Percentiles rank a stretch among this genome's conserved stretches.
These are phyloP conservation scores for Francoa sonchifolia DNA, from an alignment of 441 rosid genomes.

Conservation along the genomic window DNA sequence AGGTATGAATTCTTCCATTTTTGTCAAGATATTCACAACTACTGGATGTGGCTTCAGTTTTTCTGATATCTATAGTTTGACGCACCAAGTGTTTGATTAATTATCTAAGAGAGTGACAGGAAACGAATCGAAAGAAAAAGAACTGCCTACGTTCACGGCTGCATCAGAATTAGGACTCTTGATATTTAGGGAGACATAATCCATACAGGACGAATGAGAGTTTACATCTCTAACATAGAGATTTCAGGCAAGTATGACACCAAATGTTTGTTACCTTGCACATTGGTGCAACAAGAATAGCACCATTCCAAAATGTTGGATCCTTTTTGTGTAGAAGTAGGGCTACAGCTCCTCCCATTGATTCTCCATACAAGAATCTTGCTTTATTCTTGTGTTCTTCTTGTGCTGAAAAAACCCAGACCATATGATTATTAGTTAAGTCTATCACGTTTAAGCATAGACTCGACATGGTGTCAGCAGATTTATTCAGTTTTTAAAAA, in stretches of 20 bases:
- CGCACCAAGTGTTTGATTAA: too few species aligned
- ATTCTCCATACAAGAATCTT: conserved; percentile 87
- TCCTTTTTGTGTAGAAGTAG: conserved; percentile 70
- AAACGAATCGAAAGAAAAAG: too few species aligned
- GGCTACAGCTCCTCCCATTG: conserved; percentile 97
- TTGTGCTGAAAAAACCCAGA: conserved; percentile 25
- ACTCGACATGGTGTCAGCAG: too few species aligned
- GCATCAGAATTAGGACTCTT: too few species aligned
- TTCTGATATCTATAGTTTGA: conserved; percentile 96
- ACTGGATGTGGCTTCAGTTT: conserved; percentile 87
- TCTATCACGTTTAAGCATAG: too few species aligned
- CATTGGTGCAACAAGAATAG: conserved; percentile 97
- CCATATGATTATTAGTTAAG: neutral
- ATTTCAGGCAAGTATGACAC: too few species aligned
- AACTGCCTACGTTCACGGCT: too few species aligned
- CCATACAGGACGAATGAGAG: too few species aligned
- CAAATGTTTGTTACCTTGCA: conserved; percentile 82
- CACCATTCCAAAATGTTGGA: conserved; percentile 73
- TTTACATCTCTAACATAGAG: too few species aligned
- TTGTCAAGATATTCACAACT: conserved; percentile 60
- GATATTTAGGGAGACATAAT: too few species aligned
- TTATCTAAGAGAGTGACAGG: too few species aligned
- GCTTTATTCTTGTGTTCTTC: conserved; percentile 46
- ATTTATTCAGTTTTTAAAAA: too few species aligned
- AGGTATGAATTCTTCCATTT: conserved; percentile 75